Percentiles rank a stretch among this genome's conserved stretches.
Evolutionary conservation across 129 eudicot genomes (phyloP).

Genomic region (Rutidosis leptorrhynchoides): DNA sequence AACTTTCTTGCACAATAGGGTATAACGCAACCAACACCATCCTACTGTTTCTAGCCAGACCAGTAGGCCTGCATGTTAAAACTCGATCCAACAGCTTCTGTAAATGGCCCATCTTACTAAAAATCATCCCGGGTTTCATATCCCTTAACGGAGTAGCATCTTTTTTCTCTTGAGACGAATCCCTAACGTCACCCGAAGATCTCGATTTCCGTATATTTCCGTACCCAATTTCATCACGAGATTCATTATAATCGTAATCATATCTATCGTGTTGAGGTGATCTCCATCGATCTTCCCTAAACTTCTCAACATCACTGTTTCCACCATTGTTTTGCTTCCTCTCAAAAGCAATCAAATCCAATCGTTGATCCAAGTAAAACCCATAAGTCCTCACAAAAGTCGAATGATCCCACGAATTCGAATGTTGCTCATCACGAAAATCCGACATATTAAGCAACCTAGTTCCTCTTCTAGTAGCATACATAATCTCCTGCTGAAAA

Average conservation of each 20-base stretch:
- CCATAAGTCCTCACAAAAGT: conserved; percentile 75
- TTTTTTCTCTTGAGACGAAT: conserved; percentile 32
- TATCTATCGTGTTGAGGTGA: conserved; percentile 54
- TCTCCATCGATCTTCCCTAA: conserved; percentile 50
- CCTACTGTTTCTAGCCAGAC: conserved; percentile 70
- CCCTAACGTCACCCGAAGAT: conserved; percentile 67
- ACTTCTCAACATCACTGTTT: conserved; percentile 36
- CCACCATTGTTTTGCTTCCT: conserved; percentile 41
- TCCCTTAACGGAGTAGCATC: conserved; percentile 68
- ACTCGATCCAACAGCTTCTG: conserved; percentile 74
- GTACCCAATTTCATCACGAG: conserved; percentile 36
- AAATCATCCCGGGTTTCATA: conserved; percentile 63
- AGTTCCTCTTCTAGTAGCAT: conserved; percentile 66
- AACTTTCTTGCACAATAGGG: conserved; percentile 67
- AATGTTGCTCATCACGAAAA: conserved; percentile 79
- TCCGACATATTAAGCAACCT: conserved; percentile 70
- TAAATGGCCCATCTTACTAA: conserved; percentile 74
- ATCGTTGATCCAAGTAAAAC: conserved; percentile 64
- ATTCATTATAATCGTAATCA: conserved; percentile 48
- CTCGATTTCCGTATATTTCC: conserved; percentile 69
- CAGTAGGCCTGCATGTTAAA: conserved; percentile 69
- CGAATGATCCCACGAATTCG: conserved; percentile 82
- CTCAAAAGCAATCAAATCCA: conserved; percentile 56
- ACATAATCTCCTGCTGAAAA: conserved; percentile 76
- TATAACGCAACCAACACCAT: conserved; percentile 65